Base-by-base conservation (phyloP, 2,329 filamentous ascomycete species). In the Lachnellula hyalina region DNA sequence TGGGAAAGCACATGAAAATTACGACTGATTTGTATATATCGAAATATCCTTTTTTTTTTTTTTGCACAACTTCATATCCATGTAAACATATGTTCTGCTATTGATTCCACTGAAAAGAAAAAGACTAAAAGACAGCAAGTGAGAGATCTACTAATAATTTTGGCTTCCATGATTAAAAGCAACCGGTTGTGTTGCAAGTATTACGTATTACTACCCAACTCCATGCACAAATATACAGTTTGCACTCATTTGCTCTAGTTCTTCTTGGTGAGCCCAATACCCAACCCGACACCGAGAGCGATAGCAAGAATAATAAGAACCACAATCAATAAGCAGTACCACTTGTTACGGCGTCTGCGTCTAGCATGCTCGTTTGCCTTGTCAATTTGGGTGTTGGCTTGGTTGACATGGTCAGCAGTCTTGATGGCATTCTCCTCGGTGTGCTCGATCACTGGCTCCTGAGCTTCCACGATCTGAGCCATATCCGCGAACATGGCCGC, bases 301-400 rank as follows among this genome's bases (percentile, higher is more conserved):
- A 85, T 77, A 52, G 76, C 80, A 50, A 85, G 68, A 65, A 82
- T 70, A 68, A 85, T 82, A 68, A 85, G 74, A 21, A 82, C 63
- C 47, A 76, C 74, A 56, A 91, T 75, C 58, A 83, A 72, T 58
- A 89, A 74, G 68, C 86, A 89, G 80, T 82, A 90, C 89, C 89
- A 92, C 78, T 93, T 93, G 73, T 90, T 81, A 76, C 84, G 88
- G 65, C 87, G 81, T 63, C 82, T 80, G 63, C 82, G 79, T 61
- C 81, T 77, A 49, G 87, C 88, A 64, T 81, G 80, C 60, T 81
- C 77, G 63, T 86, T 88, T 56, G 85, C 88, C 67, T 82, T 77
- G 62, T 80, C 78, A 57, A 93, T 81, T 63, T 93, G 80, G 57
- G 77, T 75, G 71, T 89, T 90, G 62, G 82, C 89, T 61, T 83